Evolutionary conservation across 192 early-diverging fungal species (phyloP), one percentile per base, ranked within the genome.

Genomic region (Coemansia sp.): DNA sequence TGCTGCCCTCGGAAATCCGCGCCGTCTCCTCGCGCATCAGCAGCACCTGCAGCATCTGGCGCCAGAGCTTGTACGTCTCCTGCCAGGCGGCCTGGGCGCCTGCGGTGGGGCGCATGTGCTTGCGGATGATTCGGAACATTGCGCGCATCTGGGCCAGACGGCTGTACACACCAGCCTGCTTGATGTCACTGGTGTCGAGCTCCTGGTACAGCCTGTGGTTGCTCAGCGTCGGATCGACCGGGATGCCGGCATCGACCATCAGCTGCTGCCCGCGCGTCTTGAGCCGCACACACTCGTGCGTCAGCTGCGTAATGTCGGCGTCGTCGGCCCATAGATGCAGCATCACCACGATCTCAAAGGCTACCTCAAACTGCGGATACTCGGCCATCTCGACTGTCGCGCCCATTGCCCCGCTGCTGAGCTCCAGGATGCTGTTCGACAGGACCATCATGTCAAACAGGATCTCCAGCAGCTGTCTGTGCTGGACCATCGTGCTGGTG

Each of bases 161-260:
- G 36, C 79, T 76, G 33, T 72, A 81, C 50, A 76, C 55, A 7
- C 74, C 74, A 1, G 74, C 79, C 45, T 76, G 73, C 67, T 95
- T 93, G 2, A 95, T 91, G 53, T 93, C 94, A 27, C 92, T 75
- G 23, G 89, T 83, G 25, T 95, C 76, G 8, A 98, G 84, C 81
- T 93, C 88, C 8, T 89, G 94, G 63, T 93, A 90, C 34, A 94
- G 82, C 2, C 94, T 91, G 91, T 93, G 93, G 63, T 92, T 90
- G 44, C 91, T 82, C 38, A 87, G 71, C 50, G 87, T 83, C n/a
- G 87, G 72, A 44, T 88, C 86, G 13, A 85, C 68, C 9, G 70
- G 64, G 50, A 84, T 85, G 15, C 84, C 87, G 20, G 90, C 90
- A 20, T 89, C 87, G 33, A 92, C 47, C 64, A 80, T 74, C 25